Percentiles rank a stretch among this genome's conserved stretches.
These are phyloP conservation scores for Leishmania arabica DNA, from an alignment of 208 protist species.

Conservation along the genomic window DNA sequence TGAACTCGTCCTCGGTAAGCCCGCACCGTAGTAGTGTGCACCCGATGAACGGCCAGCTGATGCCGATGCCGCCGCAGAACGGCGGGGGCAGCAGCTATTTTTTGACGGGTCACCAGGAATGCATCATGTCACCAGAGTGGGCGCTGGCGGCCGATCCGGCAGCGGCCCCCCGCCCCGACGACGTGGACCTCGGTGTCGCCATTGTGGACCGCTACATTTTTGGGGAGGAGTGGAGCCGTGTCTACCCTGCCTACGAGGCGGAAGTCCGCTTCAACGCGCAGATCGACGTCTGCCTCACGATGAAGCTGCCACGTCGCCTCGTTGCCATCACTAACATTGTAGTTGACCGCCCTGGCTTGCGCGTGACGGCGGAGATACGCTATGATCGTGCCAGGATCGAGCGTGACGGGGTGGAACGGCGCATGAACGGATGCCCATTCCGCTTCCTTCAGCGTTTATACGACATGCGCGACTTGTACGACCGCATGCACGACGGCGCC, in stretches of 20 bases:
- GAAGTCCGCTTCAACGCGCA: constrained; percentile 77
- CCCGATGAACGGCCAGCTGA: constrained; percentile 23
- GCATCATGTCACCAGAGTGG: constrained; percentile 12
- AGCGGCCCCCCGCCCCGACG: constrained; percentile 29
- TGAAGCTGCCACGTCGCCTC: constrained; percentile 68
- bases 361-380: constrained; percentile 73
- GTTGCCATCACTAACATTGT: constrained; percentile 63
- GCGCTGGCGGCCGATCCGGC: constrained; percentile 24
- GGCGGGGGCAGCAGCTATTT: constrained; percentile 21
- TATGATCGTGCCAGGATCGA: constrained; percentile 47
- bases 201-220: constrained; percentile 82
- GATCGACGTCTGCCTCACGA: constrained; percentile 75
- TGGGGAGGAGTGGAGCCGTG: constrained; percentile 66
- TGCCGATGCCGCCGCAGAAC: constrained; percentile 24
- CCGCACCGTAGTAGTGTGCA: constrained; percentile 15
- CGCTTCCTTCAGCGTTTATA: constrained; percentile 80
- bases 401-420: constrained; percentile 64
- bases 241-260: constrained; percentile 63
- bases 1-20: constrained; percentile 32
- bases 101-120: not conserved
- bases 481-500: constrained; percentile 26
- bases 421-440: constrained; percentile 69
- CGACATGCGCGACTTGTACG: constrained; percentile 64
- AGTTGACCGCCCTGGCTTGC: constrained; percentile 75
- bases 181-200: constrained; percentile 50